Percentiles rank a stretch among this genome's conserved stretches.
These are phyloP conservation scores for Pisolithus albus DNA, from an alignment of 768 basidiomycete genomes.

Conservation along the genomic window DNA sequence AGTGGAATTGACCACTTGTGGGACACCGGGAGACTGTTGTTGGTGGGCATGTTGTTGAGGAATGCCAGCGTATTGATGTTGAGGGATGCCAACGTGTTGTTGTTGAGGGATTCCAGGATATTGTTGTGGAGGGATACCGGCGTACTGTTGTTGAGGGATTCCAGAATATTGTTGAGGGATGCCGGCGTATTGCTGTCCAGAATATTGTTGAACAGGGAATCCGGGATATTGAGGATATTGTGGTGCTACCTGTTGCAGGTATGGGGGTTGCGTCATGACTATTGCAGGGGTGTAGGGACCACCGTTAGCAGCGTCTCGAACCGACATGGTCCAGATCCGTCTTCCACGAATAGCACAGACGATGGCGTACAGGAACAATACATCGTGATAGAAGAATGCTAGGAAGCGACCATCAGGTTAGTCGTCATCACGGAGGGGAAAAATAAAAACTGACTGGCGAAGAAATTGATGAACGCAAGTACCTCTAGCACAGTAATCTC, in stretches of 20 bases:
- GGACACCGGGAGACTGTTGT: too few species aligned
- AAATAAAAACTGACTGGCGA: constrained; percentile 13
- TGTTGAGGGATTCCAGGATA: too few species aligned
- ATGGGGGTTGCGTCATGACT: constrained; percentile 8
- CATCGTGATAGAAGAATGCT: constrained; percentile 22
- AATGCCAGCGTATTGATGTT: too few species aligned
- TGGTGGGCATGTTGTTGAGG: too few species aligned
- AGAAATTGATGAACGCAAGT: constrained; percentile 18
- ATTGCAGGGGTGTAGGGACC: neutral
- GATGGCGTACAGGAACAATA: constrained; percentile 17
- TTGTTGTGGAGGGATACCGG: neutral
- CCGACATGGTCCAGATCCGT: constrained; percentile 19
- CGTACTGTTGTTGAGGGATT: neutral
- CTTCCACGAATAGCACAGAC: constrained; percentile 17
- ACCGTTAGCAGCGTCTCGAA: constrained; percentile 11
- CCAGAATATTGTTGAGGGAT: too few species aligned
- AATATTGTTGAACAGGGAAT: neutral
- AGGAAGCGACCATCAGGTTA: neutral
- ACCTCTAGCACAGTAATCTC: constrained; percentile 16
- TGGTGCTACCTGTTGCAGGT: neutral
- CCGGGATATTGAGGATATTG: constrained; percentile 5
- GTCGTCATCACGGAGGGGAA: neutral
- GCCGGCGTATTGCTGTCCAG: neutral
- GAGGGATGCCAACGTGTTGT: too few species aligned
- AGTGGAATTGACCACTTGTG: too few species aligned